A percentile compares a stretch with the other conserved stretches of the same genome.
Conservation (phyloP, 2,329 filamentous ascomycete genomes). For the Fusarium sp. region DNA sequence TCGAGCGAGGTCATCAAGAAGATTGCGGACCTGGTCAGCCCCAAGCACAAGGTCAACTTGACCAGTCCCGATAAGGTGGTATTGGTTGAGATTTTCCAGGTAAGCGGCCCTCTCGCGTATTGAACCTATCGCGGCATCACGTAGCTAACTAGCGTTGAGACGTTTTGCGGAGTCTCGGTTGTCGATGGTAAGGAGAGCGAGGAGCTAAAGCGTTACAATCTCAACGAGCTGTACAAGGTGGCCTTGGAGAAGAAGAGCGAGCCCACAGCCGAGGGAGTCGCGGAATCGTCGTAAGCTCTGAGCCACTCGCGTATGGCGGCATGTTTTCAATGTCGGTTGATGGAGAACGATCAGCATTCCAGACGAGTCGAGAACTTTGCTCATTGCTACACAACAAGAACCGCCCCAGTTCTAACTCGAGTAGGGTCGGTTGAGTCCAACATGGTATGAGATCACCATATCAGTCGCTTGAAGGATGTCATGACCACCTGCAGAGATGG, state of each 20-base stretch:
- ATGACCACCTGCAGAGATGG: slow-evolving; percentile 7
- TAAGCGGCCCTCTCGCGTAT: slow-evolving; percentile 56
- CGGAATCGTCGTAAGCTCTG: slow-evolving; percentile 39
- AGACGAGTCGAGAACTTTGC: slow-evolving; percentile 16
- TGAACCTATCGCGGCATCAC: slow-evolving; percentile 37
- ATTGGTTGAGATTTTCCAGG: slow-evolving; percentile 85
- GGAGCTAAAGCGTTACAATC: slow-evolving; percentile 81
- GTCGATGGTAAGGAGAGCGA: slow-evolving; percentile 80
- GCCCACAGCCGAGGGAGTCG: slow-evolving; percentile 33
- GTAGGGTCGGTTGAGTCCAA: slow-evolving; percentile 1
- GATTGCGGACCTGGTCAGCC: slow-evolving; percentile 76
- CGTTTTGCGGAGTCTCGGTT: slow-evolving; percentile 83
- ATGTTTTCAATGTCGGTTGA: slow-evolving; percentile 27
- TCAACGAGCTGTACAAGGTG: slow-evolving; percentile 78
- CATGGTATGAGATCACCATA: background rate
- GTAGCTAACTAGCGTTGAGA: slow-evolving; percentile 63
- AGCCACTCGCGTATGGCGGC: slow-evolving; percentile 18
- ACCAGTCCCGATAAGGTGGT: slow-evolving; percentile 83
- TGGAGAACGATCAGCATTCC: slow-evolving; percentile 15
- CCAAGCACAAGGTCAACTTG: slow-evolving; percentile 83
- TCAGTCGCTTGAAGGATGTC: background rate
- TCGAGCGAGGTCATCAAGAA: slow-evolving; percentile 79
- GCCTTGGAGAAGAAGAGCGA: slow-evolving; percentile 40
- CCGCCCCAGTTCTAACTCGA: slow-evolving; percentile 9
- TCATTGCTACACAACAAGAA: slow-evolving; percentile 20